Evolutionary conservation across 2,329 filamentous ascomycete species (phyloP), one percentile per base, ranked within the genome.

Genomic region (Sclerotiophoma versabilis): DNA sequence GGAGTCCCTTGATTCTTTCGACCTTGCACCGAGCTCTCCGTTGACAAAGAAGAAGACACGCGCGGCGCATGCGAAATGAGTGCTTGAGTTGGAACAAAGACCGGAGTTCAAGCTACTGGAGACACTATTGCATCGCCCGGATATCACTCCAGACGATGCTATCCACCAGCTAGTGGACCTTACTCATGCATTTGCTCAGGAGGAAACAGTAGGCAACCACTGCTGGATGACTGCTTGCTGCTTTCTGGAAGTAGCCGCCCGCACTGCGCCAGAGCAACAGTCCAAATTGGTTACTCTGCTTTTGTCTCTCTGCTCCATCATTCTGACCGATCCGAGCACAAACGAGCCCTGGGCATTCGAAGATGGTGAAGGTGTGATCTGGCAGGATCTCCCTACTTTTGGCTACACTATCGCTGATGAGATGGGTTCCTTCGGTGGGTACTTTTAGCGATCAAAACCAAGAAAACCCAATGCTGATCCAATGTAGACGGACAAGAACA

Each of bases 381-480:
- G 54, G 54, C 48, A 37, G n/a, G 50, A 48, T 25, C 34, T 60
- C 12, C 58, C 54, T 14, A 55, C 44, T 14, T 58, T 60, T 47
- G 58, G 48, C 12, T 55, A 58, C 19, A 58, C 54, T 4, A 39
- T 60, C 22, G 50, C 50, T 3, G 54, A 55, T 25, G 47, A 57
- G n/a, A 33, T 57, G 37, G 47, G 55, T 15, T 52, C 49, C 4
- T 55, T 50, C 20, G 41, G 52, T 55, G 8, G 20, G 33, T 45
- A 12, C 2, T 15, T 1, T 14, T 10, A 17, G 25, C 15, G 3
- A n/a, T n/a, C n/a, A n/a, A n/a, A n/a, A n/a, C n/a, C n/a, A n/a
- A n/a, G n/a, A n/a, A n/a, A 12, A 15, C 1, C 17, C 15, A 38
- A 14, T 42, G 25, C 44, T 49, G 36, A 46, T 12, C 1, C 19